These are phyloP conservation scores for Priceomyces haplophilus DNA, from an alignment of 805 yeast species.

Conservation along the genomic window DNA sequence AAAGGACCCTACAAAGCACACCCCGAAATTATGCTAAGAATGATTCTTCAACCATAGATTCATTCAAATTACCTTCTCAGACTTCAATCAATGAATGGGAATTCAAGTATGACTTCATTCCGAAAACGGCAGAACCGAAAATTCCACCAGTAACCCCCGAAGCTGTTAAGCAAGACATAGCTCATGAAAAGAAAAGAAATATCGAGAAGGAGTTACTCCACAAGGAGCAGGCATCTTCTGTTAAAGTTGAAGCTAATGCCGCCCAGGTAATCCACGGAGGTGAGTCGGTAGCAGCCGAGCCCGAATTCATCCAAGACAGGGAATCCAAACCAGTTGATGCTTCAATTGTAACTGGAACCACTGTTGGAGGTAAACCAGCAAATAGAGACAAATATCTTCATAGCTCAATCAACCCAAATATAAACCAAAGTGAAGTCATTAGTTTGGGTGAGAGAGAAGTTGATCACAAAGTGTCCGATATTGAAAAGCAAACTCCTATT, in stretches of 20 bases:
- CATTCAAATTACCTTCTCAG: constrained; percentile 48
- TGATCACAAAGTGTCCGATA: constrained; percentile 32
- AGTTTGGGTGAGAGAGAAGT: constrained; percentile 35
- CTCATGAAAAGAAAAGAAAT: constrained; percentile 37
- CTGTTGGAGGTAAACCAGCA: constrained; percentile 24
- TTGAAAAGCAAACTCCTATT: constrained; percentile 28
- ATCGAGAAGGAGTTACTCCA: constrained; percentile 37
- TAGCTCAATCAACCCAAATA: constrained; percentile 39
- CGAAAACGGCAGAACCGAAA: constrained; percentile 38
- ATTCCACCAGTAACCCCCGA: constrained; percentile 47
- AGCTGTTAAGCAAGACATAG: constrained; percentile 48
- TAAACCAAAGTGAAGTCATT: constrained; percentile 34
- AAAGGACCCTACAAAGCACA: constrained; percentile 1
- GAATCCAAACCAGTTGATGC: constrained; percentile 37
- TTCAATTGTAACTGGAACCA: constrained; percentile 8
- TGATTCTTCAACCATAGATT: constrained; percentile 57
- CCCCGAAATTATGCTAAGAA: constrained; percentile 43
- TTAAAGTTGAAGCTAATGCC: constrained; percentile 43
- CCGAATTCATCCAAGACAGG: constrained; percentile 38
- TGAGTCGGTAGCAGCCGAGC: constrained; percentile 35
- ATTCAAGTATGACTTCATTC: constrained; percentile 45
- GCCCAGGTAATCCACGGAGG: constrained; percentile 44
- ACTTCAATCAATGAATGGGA: constrained; percentile 49
- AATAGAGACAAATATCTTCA: constrained; percentile 41
- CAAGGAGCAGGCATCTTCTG: constrained; percentile 31